These are phyloP conservation scores for Russula compacta DNA, from an alignment of 768 basidiomycete species.

Conservation along the genomic window DNA sequence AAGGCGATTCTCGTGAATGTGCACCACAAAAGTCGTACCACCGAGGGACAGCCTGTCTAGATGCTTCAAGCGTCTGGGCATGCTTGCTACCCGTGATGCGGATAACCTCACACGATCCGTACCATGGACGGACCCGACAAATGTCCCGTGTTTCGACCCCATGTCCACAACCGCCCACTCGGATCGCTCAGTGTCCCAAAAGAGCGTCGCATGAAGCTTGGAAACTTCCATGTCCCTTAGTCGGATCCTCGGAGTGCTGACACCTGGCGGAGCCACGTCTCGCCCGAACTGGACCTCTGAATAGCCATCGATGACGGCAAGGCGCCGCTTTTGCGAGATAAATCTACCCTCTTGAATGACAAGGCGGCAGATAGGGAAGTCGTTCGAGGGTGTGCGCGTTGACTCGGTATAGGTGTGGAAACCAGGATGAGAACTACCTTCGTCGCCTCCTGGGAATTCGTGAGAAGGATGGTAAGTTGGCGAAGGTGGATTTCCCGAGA, in stretches of 20 bases:
- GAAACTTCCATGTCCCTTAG: constrained; percentile 81
- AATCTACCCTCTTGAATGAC: constrained; percentile 33
- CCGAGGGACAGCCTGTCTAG: constrained; percentile 60
- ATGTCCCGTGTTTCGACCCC: constrained; percentile 82
- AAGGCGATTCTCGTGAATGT: constrained; percentile 53
- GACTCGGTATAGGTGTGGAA: constrained; percentile 1
- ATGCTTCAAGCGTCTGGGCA: constrained; percentile 55
- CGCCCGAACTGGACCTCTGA: constrained; percentile 66
- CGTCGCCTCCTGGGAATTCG: constrained; percentile 50
- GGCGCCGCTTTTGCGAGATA: constrained; percentile 40
- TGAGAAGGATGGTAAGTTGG: constrained; percentile 39
- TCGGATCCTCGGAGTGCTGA: constrained; percentile 52
- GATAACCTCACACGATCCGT: constrained; percentile 36
- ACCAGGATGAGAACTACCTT: neutral
- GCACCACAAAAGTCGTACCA: constrained; percentile 59
- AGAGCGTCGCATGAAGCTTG: constrained; percentile 69
- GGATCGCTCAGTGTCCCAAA: constrained; percentile 49
- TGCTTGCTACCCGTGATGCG: constrained; percentile 54
- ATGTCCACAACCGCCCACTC: constrained; percentile 76
- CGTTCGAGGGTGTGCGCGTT: neutral
- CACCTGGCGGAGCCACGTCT: constrained; percentile 46
- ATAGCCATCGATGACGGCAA: constrained; percentile 56
- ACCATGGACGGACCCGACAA: constrained; percentile 31
- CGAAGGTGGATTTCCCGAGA: neutral
- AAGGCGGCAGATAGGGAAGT: constrained; percentile 30